Conservation (phyloP, 2,329 filamentous ascomycete species). For the Eurotiales sp. region DNA sequence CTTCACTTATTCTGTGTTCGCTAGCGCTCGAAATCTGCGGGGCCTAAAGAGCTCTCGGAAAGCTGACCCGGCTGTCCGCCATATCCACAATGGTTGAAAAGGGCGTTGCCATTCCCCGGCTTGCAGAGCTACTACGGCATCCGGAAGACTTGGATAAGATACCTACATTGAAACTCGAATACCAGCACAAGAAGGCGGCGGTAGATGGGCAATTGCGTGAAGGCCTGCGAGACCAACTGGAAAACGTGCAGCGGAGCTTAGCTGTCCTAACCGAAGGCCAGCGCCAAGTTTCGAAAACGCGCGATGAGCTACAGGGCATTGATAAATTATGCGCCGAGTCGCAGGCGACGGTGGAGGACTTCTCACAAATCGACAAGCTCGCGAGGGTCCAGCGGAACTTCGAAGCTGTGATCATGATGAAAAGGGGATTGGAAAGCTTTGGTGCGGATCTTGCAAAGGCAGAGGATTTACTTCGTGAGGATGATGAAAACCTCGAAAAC, state of each 20-base stretch:
- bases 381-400: slow-evolving; percentile 77
- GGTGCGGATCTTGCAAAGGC: slow-evolving; percentile 71
- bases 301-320: slow-evolving; percentile 98
- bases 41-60: neutral
- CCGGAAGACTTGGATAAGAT: slow-evolving; percentile 98
- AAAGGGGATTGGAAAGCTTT: slow-evolving; percentile 82
- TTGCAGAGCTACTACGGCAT: slow-evolving; percentile 89
- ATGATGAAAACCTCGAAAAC: slow-evolving; percentile 80
- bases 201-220: slow-evolving; percentile 86
- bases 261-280: slow-evolving; percentile 83
- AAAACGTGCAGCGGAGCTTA: slow-evolving; percentile 93
- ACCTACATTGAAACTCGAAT: slow-evolving; percentile 80
- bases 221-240: slow-evolving; percentile 85
- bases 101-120: slow-evolving; percentile 64
- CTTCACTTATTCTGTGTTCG: neutral
- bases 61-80: neutral
- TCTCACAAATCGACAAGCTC: slow-evolving; percentile 70
- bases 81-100: slow-evolving; percentile 48
- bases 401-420: slow-evolving; percentile 89
- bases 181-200: slow-evolving; percentile 86
- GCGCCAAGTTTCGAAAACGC: slow-evolving; percentile 85
- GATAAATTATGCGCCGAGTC: slow-evolving; percentile 96
- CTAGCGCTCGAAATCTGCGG: neutral
- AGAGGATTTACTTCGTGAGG: slow-evolving; percentile 73
- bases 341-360: slow-evolving; percentile 96